Conservation (phyloP, 345 rosid species). For the Ceriops zippeliana region DNA sequence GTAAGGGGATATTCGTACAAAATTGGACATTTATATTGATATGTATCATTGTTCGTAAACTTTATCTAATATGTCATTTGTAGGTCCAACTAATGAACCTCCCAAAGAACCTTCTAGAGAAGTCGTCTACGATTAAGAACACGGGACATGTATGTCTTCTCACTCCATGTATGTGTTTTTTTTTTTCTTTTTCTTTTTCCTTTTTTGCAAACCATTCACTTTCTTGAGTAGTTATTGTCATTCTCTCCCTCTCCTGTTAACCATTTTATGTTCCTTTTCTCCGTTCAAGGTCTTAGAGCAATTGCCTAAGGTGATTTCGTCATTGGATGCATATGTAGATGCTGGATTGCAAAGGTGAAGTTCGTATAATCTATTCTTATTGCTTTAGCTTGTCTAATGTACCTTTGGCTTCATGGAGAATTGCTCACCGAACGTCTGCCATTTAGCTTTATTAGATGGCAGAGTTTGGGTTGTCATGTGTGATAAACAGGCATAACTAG, state of each 20-base stretch:
- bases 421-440: background rate
- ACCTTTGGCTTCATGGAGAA: background rate
- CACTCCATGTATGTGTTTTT: background rate
- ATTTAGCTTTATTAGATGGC: background rate
- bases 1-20: background rate
- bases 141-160: constrained; percentile 59
- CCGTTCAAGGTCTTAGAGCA: constrained; percentile 58
- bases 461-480: background rate
- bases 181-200: background rate
- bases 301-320: constrained; percentile 74
- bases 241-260: no score
- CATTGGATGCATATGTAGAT: constrained; percentile 82
- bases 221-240: no score
- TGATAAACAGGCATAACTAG: background rate
- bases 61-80: constrained; percentile 13
- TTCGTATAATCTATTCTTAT: background rate
- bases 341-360: constrained; percentile 60
- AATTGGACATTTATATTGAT: background rate
- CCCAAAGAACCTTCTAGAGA: constrained; percentile 78
- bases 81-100: constrained; percentile 65
- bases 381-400: background rate
- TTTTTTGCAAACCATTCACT: background rate
- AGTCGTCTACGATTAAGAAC: constrained; percentile 60
- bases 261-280: background rate
- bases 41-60: background rate